Percentiles rank a stretch among this genome's conserved stretches.
phyloP scores from a whole-genome alignment of 2,329 filamentous ascomycete genomes.

The Fusarium papillatum region DNA sequence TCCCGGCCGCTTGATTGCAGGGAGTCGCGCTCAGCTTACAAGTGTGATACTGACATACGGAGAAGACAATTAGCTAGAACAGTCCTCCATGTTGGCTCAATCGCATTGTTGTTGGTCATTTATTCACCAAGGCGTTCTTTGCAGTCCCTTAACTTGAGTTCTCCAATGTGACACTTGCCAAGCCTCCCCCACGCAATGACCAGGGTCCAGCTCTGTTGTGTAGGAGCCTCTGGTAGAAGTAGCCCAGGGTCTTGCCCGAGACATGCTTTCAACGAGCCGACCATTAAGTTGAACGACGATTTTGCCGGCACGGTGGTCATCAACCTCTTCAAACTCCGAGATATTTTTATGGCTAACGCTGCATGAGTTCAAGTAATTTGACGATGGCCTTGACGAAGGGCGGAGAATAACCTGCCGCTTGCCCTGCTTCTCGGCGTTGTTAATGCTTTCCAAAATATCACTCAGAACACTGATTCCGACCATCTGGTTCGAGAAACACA shows the following conservation, averaged over 20 bases:
- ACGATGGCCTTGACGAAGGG: neutral
- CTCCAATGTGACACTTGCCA: neutral
- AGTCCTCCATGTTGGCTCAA: neutral
- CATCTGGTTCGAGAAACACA: neutral
- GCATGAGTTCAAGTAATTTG: neutral
- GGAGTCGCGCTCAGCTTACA: neutral
- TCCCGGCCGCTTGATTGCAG: neutral
- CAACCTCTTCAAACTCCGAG: neutral
- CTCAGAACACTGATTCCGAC: neutral
- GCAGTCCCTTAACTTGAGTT: neutral
- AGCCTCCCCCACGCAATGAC: neutral
- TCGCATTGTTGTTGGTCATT: neutral
- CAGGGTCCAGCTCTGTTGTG: neutral
- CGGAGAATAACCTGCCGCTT: neutral
- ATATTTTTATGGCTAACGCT: neutral
- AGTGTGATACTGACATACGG: neutral
- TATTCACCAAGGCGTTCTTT: neutral
- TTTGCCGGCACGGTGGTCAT: neutral
- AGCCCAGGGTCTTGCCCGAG: neutral
- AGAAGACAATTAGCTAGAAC: neutral
- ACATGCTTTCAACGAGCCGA: neutral
- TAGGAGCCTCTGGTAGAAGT: neutral
- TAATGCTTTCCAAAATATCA: neutral
- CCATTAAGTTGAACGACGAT: neutral
- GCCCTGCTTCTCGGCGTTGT: neutral